Evolutionary conservation across 2,329 filamentous ascomycete genomes (phyloP), one percentile per base, ranked within the genome.

Genomic region (Penicillium sp.): DNA sequence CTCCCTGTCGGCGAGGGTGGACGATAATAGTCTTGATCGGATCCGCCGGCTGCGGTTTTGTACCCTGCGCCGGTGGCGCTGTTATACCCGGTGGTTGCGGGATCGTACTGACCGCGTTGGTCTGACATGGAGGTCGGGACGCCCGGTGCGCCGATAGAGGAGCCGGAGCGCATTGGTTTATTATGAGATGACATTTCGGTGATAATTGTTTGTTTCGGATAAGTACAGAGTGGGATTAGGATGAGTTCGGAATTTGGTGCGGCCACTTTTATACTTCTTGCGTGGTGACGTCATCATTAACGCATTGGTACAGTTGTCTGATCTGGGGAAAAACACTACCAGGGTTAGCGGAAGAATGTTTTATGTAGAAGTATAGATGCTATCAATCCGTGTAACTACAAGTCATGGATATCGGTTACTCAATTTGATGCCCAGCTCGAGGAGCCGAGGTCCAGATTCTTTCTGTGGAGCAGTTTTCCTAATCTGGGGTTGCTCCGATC

Each of bases 111-210:
- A 2, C 60, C 52, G 56, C 55, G 67, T 39, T 48, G 47, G 33
- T 65, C 62, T 26, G 37, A 49, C 3, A 53, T 24, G n/a, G 58
- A 50, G 1, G 55, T 57, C 6, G 70, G 68, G 11, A 58, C 26
- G 4, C 69, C 68, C 10, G 65, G 64, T 5, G 68, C 63, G 3
- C 69, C 68, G 1, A 69, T 72, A 2, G 70, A 72, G 3, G 70
- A 68, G 6, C 65, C 70, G 0, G 48, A 50, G 14, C 33, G 48
- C 22, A 50, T 29, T 42, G 33, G 22, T 42, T 50, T 50, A 50
- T 59, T 60, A 11, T 63, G 58, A 14, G 46, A 55, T 26, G 49
- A 62, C 55, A 60, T 55, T 37, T 4, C 29, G 44, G 11, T 22
- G 14, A 37, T 16, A 22, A 19, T 49, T 11, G 10, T 52, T 10